Percentiles rank a stretch among this genome's conserved stretches.
phyloP scores from a whole-genome alignment of 1,139 yeast genomes.

The Magnusiomyces suaveolens region DNA sequence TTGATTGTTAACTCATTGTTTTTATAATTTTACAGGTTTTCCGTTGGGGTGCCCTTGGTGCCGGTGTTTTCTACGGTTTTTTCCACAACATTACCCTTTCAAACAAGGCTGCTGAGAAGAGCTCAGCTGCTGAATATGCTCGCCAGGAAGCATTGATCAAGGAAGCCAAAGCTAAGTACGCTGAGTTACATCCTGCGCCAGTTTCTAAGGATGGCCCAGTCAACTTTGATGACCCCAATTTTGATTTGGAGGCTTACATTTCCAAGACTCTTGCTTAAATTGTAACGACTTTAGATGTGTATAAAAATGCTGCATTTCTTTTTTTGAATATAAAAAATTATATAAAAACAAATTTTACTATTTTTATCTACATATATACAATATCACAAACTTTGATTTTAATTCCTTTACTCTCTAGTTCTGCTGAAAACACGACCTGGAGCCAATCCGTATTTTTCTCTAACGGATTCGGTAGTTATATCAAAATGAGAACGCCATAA shows the following conservation, averaged over 20 bases:
- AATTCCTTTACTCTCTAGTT: constrained; percentile 10
- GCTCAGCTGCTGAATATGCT: constrained; percentile 50
- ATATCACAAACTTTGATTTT: not conserved
- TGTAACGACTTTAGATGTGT: not conserved
- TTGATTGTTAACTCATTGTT: not conserved
- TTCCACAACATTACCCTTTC: constrained; percentile 69
- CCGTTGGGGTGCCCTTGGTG: constrained; percentile 86
- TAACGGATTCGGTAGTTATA: constrained; percentile 55
- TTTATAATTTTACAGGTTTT: constrained; percentile 44
- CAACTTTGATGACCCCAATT: constrained; percentile 82
- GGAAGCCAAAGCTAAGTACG: constrained; percentile 83
- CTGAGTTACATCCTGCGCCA: constrained; percentile 51
- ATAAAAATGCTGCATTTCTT: not conserved
- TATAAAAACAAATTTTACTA: too few species aligned
- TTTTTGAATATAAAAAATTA: not conserved
- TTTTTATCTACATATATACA: not conserved
- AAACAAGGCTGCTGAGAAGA: constrained; percentile 47
- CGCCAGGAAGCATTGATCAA: constrained; percentile 67
- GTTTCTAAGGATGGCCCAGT: constrained; percentile 30
- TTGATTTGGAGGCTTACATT: constrained; percentile 55
- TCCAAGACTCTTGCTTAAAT: constrained; percentile 25
- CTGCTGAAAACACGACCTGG: constrained; percentile 53
- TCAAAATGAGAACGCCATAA: constrained; percentile 87
- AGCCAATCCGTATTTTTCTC: constrained; percentile 63
- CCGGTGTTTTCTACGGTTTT: constrained; percentile 86